Conservation (phyloP, 2,329 filamentous ascomycete genomes). For the Ascochyta fabae region DNA sequence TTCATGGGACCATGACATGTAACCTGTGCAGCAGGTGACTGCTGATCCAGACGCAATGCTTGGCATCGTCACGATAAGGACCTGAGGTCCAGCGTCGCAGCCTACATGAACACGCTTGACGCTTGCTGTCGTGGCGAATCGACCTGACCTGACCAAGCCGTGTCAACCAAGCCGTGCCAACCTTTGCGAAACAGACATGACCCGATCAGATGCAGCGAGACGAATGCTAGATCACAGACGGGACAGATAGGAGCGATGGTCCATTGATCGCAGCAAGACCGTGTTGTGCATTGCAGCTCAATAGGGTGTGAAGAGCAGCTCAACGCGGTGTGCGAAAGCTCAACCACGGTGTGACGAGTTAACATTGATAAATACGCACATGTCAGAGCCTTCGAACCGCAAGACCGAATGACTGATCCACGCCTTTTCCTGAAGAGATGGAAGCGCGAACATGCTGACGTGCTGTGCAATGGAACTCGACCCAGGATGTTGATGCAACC, state of each 20-base stretch:
- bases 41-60: constrained; percentile 4
- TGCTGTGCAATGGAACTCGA: neutral
- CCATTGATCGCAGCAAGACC: neutral
- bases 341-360: neutral
- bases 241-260: neutral
- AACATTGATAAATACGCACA: neutral
- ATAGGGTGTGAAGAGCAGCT: no score
- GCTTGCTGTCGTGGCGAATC: neutral
- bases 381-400: neutral
- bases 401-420: neutral
- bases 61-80: constrained; percentile 2
- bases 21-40: neutral
- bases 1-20: neutral
- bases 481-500: neutral
- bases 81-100: neutral
- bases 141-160: neutral
- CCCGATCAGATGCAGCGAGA: neutral
- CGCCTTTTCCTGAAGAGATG: neutral
- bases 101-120: constrained; percentile 1
- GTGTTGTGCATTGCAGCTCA: no score
- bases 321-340: neutral
- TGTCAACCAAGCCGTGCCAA: constrained; percentile 1
- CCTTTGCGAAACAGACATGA: neutral
- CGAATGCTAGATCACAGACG: neutral
- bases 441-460: neutral